A percentile compares a stretch with the other conserved stretches of the same genome.
These are phyloP conservation scores for Teunomyces funiuensis DNA, from an alignment of 805 yeast species.

Conservation along the genomic window DNA sequence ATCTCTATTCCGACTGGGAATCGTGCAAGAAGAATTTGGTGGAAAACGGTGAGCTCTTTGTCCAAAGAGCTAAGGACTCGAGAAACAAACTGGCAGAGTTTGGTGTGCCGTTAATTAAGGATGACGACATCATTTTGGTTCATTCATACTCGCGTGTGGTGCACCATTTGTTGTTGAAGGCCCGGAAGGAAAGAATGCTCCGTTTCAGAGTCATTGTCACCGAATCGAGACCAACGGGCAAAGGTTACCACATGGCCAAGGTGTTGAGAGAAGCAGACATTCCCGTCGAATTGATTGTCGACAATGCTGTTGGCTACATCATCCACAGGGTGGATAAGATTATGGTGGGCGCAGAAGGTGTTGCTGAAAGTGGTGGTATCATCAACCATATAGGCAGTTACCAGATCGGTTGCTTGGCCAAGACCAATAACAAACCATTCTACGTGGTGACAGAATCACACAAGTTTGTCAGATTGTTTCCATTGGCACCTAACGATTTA, in stretches of 20 bases:
- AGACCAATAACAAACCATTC: constrained; percentile 86
- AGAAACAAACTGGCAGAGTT: constrained; percentile 83
- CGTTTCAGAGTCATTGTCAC: constrained; percentile 91
- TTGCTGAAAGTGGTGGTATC: constrained; percentile 97
- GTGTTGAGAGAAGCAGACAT: constrained; percentile 67
- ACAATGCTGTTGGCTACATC: constrained; percentile 90
- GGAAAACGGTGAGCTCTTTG: constrained; percentile 89
- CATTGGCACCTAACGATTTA: constrained; percentile 87
- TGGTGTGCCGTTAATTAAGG: constrained; percentile 87
- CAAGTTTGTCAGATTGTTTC: constrained; percentile 94
- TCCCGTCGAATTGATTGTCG: constrained; percentile 86
- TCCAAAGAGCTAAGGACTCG: constrained; percentile 87
- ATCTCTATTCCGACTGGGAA: constrained; percentile 92
- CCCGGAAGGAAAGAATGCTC: constrained; percentile 67
- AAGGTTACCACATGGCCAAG: constrained; percentile 71
- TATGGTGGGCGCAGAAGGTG: constrained; percentile 98
- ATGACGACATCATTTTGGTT: constrained; percentile 85
- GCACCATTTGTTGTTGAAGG: constrained; percentile 67
- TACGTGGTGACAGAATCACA: constrained; percentile 94
- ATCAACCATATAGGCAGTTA: constrained; percentile 94
- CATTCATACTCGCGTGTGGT: constrained; percentile 95
- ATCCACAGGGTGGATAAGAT: constrained; percentile 90
- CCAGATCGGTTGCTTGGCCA: constrained; percentile 91
- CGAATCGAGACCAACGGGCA: constrained; percentile 84
- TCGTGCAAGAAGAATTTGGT: constrained; percentile 84